Percentiles rank a stretch among this genome's conserved stretches.
Conservation (phyloP, 768 basidiomycete species). For the Serendipita sp. region DNA sequence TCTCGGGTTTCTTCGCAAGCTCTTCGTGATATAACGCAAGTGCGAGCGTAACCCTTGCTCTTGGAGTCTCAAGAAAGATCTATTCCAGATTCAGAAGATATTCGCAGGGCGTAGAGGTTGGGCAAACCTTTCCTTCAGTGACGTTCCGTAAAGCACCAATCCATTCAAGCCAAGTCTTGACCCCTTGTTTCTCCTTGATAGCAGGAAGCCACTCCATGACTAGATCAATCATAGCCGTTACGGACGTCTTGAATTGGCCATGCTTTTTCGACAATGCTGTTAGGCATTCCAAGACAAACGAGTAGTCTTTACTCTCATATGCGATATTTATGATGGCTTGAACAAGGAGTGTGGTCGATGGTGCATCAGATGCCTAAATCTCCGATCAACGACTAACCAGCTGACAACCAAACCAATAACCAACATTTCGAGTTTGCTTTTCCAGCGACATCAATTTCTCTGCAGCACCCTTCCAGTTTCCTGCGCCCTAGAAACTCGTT, state of each 20-base stretch:
- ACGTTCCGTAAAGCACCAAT: slow-evolving; percentile 79
- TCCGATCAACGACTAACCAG: neutral
- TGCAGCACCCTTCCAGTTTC: slow-evolving; percentile 67
- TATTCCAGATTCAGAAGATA: slow-evolving; percentile 17
- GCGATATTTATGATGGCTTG: slow-evolving; percentile 54
- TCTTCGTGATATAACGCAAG: slow-evolving; percentile 76
- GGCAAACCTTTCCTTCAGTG: slow-evolving; percentile 85
- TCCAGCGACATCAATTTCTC: slow-evolving; percentile 82
- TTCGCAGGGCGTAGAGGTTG: neutral
- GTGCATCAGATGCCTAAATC: slow-evolving; percentile 71
- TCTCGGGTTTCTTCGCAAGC: slow-evolving; percentile 31
- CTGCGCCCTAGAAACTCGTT: slow-evolving; percentile 20
- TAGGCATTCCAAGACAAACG: slow-evolving; percentile 52
- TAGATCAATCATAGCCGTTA: slow-evolving; percentile 83
- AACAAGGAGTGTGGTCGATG: slow-evolving; percentile 78
- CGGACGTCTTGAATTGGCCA: slow-evolving; percentile 81
- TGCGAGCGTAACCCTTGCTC: slow-evolving; percentile 81
- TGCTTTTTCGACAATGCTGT: slow-evolving; percentile 79
- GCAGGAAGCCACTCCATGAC: slow-evolving; percentile 68
- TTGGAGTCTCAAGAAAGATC: slow-evolving; percentile 94
- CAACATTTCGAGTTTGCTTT: slow-evolving; percentile 90
- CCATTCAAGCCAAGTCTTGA: slow-evolving; percentile 67
- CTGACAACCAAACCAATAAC: slow-evolving; percentile 14
- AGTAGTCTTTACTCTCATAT: slow-evolving; percentile 54
- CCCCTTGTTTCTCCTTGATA: slow-evolving; percentile 48